Evolutionary conservation across 2,329 filamentous ascomycete species (phyloP).

Genomic region (Xylariales sp.): DNA sequence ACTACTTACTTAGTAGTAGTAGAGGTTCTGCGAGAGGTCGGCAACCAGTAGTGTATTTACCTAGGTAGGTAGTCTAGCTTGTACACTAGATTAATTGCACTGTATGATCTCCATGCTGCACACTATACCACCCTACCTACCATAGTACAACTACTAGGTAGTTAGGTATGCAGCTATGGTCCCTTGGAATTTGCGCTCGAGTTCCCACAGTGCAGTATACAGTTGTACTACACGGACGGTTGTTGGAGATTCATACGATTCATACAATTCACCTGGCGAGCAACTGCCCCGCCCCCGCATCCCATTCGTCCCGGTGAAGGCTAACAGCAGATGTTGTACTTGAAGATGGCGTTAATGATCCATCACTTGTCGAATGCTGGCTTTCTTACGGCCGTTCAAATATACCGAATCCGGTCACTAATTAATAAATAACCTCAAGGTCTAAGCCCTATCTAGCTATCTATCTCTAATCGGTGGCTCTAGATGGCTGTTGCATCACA

Average conservation of each 20-base stretch:
- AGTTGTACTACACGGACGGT: too few species aligned
- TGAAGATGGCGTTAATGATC: constrained; percentile 7
- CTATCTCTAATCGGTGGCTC: too few species aligned
- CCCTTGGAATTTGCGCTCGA: not conserved
- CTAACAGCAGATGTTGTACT: constrained; percentile 9
- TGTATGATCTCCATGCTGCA: too few species aligned
- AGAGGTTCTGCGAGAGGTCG: too few species aligned
- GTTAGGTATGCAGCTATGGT: not conserved
- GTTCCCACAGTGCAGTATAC: too few species aligned
- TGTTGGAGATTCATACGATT: not conserved
- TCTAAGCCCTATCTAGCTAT: not conserved
- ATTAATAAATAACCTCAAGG: not conserved
- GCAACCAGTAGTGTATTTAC: too few species aligned
- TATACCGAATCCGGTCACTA: not conserved
- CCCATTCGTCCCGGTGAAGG: not conserved
- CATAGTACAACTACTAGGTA: too few species aligned
- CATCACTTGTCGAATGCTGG: not conserved
- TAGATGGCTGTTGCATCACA: not conserved
- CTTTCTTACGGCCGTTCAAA: not conserved
- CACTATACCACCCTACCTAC: too few species aligned
- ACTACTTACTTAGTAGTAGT: too few species aligned
- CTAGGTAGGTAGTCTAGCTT: too few species aligned
- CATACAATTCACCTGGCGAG: not conserved
- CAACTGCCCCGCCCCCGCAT: constrained; percentile 27
- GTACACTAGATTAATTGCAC: too few species aligned